Evolutionary conservation across 2,329 filamentous ascomycete genomes (phyloP).

Genomic region (Botrytis fabae): DNA sequence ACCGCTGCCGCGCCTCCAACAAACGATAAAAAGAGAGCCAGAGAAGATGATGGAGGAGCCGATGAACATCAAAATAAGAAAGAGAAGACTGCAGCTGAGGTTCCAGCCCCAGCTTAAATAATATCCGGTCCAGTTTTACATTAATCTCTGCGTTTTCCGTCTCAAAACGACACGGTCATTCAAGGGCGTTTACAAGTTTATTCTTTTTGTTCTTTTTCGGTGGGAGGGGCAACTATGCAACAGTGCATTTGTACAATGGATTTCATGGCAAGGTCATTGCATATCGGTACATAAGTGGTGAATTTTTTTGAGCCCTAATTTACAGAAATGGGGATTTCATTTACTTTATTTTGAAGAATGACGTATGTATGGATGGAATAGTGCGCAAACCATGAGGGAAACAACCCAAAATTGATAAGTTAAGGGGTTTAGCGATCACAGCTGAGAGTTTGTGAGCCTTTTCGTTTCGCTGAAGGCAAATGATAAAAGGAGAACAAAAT

Average conservation of each 20-base stretch:
- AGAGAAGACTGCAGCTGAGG: constrained; percentile 48
- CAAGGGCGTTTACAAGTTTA: constrained; percentile 17
- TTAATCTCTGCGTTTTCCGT: constrained; percentile 10
- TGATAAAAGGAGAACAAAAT: background rate
- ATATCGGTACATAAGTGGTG: constrained; percentile 2
- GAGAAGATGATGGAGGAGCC: constrained; percentile 49
- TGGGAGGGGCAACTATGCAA: constrained; percentile 3
- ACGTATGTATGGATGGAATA: background rate
- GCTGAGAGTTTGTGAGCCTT: background rate
- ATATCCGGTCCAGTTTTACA: constrained; percentile 27
- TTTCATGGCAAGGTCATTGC: constrained; percentile 7
- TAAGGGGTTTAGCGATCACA: background rate
- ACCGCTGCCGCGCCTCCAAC: constrained; percentile 16
- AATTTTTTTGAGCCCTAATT: constrained; percentile 10
- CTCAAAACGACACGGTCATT: background rate
- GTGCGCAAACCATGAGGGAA: background rate
- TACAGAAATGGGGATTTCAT: background rate
- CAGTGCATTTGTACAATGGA: constrained; percentile 2
- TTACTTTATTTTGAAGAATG: background rate
- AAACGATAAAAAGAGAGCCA: constrained; percentile 39
- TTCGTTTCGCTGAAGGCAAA: background rate
- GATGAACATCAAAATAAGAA: constrained; percentile 61
- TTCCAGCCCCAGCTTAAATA: constrained; percentile 33
- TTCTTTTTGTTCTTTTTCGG: constrained; percentile 12
- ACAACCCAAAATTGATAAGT: background rate